phyloP scores from a whole-genome alignment of 345 rosid species.

The Melaleuca quinquenervia region DNA sequence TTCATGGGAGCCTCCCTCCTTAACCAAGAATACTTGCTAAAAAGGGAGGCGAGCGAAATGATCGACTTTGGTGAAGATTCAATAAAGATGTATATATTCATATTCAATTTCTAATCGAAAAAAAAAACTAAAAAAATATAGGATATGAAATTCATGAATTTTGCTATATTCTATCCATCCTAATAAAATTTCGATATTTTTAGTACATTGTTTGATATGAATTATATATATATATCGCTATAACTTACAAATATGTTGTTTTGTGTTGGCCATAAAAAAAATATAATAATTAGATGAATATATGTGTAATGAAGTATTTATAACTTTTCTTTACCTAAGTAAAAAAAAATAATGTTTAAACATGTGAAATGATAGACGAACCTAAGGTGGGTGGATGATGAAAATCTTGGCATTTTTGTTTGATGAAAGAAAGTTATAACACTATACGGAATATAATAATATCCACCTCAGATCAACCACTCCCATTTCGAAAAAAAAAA shows the following conservation, averaged over 20 bases:
- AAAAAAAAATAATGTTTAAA: accelerated
- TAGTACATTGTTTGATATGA: background rate
- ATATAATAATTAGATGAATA: background rate
- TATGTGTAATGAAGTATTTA: accelerated
- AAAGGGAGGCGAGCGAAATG: too few species aligned
- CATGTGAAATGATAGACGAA: background rate
- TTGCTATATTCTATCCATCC: accelerated
- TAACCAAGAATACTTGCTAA: too few species aligned
- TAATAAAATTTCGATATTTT: background rate
- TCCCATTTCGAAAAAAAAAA: background rate
- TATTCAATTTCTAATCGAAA: background rate
- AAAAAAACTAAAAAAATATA: background rate
- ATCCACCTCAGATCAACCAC: background rate
- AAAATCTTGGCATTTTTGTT: background rate
- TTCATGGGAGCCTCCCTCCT: too few species aligned
- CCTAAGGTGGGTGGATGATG: background rate
- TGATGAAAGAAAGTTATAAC: background rate
- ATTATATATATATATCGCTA: accelerated
- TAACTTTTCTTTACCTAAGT: background rate
- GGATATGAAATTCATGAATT: background rate
- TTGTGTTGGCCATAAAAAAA: background rate
- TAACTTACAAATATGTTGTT: background rate
- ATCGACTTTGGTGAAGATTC: too few species aligned
- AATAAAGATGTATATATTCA: too few species aligned
- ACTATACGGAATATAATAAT: background rate